Conservation (phyloP, 495 filamentous ascomycete species). For the Astrothelium macrocarpum region DNA sequence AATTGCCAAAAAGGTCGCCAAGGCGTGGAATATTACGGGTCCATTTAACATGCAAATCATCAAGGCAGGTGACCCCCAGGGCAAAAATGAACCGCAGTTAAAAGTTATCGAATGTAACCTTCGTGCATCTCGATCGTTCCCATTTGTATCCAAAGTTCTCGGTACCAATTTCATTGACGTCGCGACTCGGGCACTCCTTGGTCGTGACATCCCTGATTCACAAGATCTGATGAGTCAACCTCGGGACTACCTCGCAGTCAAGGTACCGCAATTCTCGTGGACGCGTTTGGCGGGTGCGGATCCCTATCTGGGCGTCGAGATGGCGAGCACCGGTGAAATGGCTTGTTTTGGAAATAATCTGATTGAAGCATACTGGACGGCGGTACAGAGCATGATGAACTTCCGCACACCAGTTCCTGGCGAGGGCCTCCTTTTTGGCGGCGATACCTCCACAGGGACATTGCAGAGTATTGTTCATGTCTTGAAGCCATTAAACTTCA, state of each 20-base stretch:
- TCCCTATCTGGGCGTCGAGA: constrained; percentile 95
- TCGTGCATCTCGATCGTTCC: constrained; percentile 94
- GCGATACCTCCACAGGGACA: constrained; percentile 57
- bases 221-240: constrained; percentile 80
- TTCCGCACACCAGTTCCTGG: constrained; percentile 90
- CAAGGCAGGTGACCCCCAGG: constrained; percentile 65
- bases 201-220: constrained; percentile 74
- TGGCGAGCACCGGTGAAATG: constrained; percentile 94
- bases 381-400: constrained; percentile 96
- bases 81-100: constrained; percentile 60
- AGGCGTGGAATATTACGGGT: constrained; percentile 93
- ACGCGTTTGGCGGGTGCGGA: constrained; percentile 96
- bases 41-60: constrained; percentile 99
- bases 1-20: constrained; percentile 90
- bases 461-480: constrained; percentile 71
- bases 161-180: constrained; percentile 96
- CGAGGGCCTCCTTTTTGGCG: constrained; percentile 88
- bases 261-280: constrained; percentile 98
- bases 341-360: constrained; percentile 96
- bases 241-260: constrained; percentile 88
- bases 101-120: constrained; percentile 99
- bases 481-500: constrained; percentile 81
- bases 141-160: constrained; percentile 93
- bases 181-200: constrained; percentile 85
- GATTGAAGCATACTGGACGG: constrained; percentile 94